Evolutionary conservation across 2,329 filamentous ascomycete species (phyloP).

Genomic region (Talaromyces sp.): DNA sequence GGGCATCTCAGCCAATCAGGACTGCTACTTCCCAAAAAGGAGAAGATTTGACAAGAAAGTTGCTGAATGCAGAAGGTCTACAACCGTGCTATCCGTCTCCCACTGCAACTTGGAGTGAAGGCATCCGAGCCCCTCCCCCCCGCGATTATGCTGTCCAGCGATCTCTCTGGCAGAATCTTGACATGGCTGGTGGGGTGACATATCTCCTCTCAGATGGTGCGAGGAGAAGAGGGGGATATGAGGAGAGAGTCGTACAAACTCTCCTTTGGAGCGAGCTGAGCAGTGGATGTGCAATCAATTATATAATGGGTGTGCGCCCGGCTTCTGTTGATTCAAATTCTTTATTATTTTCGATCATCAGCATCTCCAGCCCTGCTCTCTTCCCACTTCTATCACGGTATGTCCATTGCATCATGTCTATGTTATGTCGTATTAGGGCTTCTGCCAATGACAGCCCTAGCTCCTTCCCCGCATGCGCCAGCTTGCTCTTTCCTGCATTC

Average conservation of each 20-base stretch:
- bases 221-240: neutral
- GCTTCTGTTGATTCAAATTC: neutral
- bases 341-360: neutral
- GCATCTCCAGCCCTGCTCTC: neutral
- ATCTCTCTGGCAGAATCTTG: neutral
- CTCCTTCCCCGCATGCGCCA: conserved; percentile 11
- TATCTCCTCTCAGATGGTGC: neutral
- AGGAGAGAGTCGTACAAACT: neutral
- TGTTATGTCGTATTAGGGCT: neutral
- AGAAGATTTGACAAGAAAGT: neutral
- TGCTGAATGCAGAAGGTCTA: conserved; percentile 4
- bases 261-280: neutral
- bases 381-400: neutral
- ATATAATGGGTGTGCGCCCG: conserved; percentile 4
- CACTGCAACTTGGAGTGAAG: neutral
- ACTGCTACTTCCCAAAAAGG: neutral
- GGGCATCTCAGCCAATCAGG: neutral
- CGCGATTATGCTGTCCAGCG: too few species aligned
- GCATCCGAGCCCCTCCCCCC: too few species aligned
- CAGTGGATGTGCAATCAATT: neutral
- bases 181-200: neutral
- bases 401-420: conserved; percentile 1
- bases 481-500: neutral
- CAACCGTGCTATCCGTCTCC: neutral
- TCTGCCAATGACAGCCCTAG: neutral